Base-by-base conservation (phyloP, 441 rosid genomes). In the Gossypium schwendimanii region DNA sequence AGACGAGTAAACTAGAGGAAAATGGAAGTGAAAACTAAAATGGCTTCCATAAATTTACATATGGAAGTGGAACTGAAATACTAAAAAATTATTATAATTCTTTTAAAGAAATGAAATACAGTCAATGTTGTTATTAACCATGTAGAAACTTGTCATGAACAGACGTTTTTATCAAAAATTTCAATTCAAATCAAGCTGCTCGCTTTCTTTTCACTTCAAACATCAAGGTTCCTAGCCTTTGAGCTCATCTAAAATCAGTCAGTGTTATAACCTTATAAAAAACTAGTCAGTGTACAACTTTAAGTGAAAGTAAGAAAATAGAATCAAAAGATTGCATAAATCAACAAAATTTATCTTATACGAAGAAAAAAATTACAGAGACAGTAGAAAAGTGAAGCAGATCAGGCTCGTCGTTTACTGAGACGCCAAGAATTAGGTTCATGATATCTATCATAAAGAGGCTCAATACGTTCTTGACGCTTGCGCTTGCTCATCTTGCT, bases 391-490 rank as follows among this genome's bases (percentile, higher is more conserved):
- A 24, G 28, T 3, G 26, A 20, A 2, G 60, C 28, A 20, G 23
- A 20, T 77, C 84, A 89, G 47, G 91, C 93, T 39, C 93, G 84
- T 49, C 93, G 75, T 75, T 89, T 89, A 75, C 90, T 89, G 58
- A 87, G 81, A 70, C 90, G 85, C 91, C 89, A 89, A 24, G 91
- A 89, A 79, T 87, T 89, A 36, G 94, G 91, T 21, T 89, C 91
- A 28, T 89, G 89, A 69, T 87, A 87, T 17, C 93, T 79, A 62
- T 89, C 88, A 75, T 86, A 89, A 24, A 89, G 85, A 23, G 93
- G 93, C 62, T 89, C 89, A 4, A 87, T 82, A 1, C 89, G 86
- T 75, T 89, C 93, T 78, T 89, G 87, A 4, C 89, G 89, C 84
- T 89, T 89, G 44, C 89, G 88, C 80, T 89, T 89, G 80, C 93